Conservation (phyloP, 148 eudicot species). For the Chenopodium album region DNA sequence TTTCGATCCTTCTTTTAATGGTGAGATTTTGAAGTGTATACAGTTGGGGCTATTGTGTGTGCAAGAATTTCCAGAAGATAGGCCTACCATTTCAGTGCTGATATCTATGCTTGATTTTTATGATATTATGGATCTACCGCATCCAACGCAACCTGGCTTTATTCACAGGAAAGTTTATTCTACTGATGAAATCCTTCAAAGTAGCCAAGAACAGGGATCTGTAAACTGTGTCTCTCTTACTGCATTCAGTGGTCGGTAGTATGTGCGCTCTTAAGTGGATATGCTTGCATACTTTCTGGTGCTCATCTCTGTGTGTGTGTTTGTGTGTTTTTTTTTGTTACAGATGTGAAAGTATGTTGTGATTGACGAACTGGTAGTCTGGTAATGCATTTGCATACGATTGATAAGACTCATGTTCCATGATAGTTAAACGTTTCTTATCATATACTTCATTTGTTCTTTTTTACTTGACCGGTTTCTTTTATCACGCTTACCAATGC, state of each 20-base stretch:
- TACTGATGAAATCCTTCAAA: not conserved
- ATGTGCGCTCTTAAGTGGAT: no score
- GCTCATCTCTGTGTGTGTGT: no score
- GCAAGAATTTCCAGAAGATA: constrained; percentile 39
- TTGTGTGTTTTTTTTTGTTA: no score
- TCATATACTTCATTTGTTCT: no score
- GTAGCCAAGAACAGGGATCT: not conserved
- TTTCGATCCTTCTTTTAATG: not conserved
- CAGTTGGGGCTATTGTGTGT: constrained; percentile 47
- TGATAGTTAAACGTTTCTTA: no score
- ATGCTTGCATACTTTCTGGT: no score
- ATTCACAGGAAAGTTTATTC: not conserved
- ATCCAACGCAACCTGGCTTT: constrained; percentile 39
- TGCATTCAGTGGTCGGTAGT: constrained; percentile 15
- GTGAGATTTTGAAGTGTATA: constrained; percentile 35
- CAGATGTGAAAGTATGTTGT: no score
- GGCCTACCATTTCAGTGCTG: constrained; percentile 40
- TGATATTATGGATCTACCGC: constrained; percentile 21
- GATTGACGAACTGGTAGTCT: no score
- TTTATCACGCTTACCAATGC: no score
- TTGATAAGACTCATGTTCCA: no score
- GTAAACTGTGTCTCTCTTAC: not conserved
- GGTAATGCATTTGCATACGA: no score
- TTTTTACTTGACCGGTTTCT: no score
- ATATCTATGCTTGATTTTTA: constrained; percentile 35